Evolutionary conservation across 2,329 filamentous ascomycete species (phyloP), one percentile per base, ranked within the genome.

Genomic region (Coniella vitis): DNA sequence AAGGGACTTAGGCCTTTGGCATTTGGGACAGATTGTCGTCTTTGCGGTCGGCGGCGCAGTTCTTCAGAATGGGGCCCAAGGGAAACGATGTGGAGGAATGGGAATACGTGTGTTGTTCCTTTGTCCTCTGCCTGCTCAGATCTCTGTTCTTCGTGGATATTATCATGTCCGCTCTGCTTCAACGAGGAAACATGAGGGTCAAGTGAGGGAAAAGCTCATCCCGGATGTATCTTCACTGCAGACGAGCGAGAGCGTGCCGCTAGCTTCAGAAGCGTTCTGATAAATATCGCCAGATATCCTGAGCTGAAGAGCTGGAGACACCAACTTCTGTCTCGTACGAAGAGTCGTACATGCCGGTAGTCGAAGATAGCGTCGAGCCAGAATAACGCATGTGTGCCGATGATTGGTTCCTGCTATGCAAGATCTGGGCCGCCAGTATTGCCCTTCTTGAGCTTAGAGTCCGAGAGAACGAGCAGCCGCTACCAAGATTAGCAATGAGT

Each of bases 131-230:
- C 55, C 59, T 61, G 61, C 62, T 64, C 62, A 58, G 62, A 64
- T 64, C 54, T 64, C 62, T 63, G 62, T 64, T 64, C 62, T 64
- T 61, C 44, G 44, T 14, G 46, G 51, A 48, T 54, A 51, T 53
- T 58, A 21, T 49, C 41, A 52, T 47, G 19, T 47, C 52, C 35
- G 41, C 40, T 38, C 49, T 46, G 49, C 42, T 38, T 45, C 38
- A 35, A 20, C 34, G 38, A 22, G 22, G 37, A 48, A 37, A n/a
- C 38, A 25, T 34, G 46, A 44, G 49, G 52, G 51, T 54, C 43
- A 43, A 54, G 36, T 20, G 21, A 43, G 45, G 46, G 49, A 49
- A 41, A 54, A 49, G 52, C 52, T 48, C 57, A 56, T 55, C 51
- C 50, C 52, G 52, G 50, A 40, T 47, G 46, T 56, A 39, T 60